A percentile compares a stretch with the other conserved stretches of the same genome.
Conservation (phyloP, 2,329 filamentous ascomycete species). For the Clarireedia monteithiana region DNA sequence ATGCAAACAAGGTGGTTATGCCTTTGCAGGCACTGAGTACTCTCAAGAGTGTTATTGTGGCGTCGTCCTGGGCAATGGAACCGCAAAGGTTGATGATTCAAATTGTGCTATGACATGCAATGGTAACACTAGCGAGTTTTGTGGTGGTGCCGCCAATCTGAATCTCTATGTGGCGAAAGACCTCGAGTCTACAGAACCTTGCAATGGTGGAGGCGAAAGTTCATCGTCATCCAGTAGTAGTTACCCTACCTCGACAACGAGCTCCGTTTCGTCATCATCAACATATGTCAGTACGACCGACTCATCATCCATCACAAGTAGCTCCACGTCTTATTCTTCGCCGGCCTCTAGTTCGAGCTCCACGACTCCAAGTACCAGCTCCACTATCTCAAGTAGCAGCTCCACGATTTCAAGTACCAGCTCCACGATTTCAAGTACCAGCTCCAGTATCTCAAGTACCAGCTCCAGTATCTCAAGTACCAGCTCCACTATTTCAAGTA, state of each 20-base stretch:
- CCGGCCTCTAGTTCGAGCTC: background rate
- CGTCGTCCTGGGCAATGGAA: constrained; percentile 28
- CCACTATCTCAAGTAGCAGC: background rate
- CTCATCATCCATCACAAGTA: background rate
- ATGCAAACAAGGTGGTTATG: constrained; percentile 31
- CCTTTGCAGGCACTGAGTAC: constrained; percentile 33
- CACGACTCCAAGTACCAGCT: background rate
- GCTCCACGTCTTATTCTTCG: constrained; percentile 1
- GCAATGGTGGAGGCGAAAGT: constrained; percentile 20
- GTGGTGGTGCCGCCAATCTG: constrained; percentile 30
- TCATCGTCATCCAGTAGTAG: background rate
- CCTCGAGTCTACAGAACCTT: constrained; percentile 43
- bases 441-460: background rate
- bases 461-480: background rate
- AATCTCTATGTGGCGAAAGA: constrained; percentile 39
- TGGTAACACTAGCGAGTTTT: constrained; percentile 29
- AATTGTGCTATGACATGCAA: constrained; percentile 22
- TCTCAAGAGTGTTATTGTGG: constrained; percentile 37
- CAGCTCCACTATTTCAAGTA: background rate
- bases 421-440: background rate
- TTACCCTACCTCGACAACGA: constrained; percentile 1
- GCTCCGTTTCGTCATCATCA: background rate
- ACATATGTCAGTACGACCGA: background rate
- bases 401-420: background rate
- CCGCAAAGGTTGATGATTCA: constrained; percentile 14